Evolutionary conservation across 176 grass and related monocot genomes (phyloP).

Genomic region (Aegilops bicornis): DNA sequence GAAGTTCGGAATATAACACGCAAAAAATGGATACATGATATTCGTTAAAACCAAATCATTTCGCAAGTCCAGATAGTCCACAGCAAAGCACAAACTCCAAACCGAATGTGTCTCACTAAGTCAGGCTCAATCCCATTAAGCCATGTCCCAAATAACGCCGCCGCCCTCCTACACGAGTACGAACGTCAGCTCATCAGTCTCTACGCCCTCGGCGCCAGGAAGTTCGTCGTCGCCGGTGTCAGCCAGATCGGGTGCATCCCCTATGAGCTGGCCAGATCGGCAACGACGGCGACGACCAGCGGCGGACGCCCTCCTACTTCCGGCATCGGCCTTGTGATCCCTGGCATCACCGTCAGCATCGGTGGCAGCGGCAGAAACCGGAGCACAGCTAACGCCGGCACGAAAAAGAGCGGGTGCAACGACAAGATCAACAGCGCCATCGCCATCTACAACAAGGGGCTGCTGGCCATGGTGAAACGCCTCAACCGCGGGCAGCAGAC

Average conservation of each 20-base stretch:
- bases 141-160: too few species aligned
- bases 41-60: too few species aligned
- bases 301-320: not conserved
- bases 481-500: slow-evolving; percentile 32
- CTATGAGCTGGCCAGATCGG: slow-evolving; percentile 72
- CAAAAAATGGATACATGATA: too few species aligned
- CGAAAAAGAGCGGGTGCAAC: slow-evolving; percentile 45
- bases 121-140: too few species aligned
- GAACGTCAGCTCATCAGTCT: slow-evolving; percentile 41
- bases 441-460: slow-evolving; percentile 62
- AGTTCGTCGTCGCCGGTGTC: slow-evolving; percentile 64
- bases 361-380: not conserved
- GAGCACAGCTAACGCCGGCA: not conserved
- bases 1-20: too few species aligned
- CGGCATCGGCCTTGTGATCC: not conserved
- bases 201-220: slow-evolving; percentile 62
- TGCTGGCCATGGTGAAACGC: slow-evolving; percentile 65
- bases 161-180: slow-evolving; percentile 70
- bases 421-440: slow-evolving; percentile 76
- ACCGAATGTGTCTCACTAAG: too few species aligned
- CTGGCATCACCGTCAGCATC: slow-evolving; percentile 8
- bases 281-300: not conserved
- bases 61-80: too few species aligned
- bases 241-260: slow-evolving; percentile 90
- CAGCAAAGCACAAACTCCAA: too few species aligned